Evolutionary conservation across 1,284 basidiomycete species (phyloP), one percentile per base, ranked within the genome.

Genomic region (Sanghuangporus baumii): DNA sequence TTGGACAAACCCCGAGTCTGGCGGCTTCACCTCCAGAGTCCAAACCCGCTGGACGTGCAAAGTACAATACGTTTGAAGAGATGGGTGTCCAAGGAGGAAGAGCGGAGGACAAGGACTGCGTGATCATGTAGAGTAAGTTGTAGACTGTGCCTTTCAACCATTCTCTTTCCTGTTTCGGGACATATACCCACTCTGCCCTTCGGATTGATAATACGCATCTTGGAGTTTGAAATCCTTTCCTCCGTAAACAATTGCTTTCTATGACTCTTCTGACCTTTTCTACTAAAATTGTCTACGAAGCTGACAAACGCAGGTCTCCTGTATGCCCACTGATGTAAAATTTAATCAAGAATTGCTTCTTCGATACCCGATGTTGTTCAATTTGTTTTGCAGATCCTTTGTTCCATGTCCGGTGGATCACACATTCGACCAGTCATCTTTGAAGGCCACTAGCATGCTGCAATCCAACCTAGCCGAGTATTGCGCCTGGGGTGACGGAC

Each of bases 61-160:
- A 84, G 7, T 86, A 91, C 1, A 80, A 88, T 69, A 96, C 93
- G 51, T 97, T 96, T 74, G 90, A 88, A 40, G 94, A 96, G 78
- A 96, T 96, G 94, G 94, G 94, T 0, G 88, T 94, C 69, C 80
- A 84, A 55, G 85, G 87, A 16, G 83, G 81, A 48, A 90, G 88
- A 69, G 81, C 84, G 55, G 85, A 93, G 70, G 84, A 91, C 31
- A 87, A 93, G 71, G 88, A 93, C 0, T 96, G 93, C 76, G 75
- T 89, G 48, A 81, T 94, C 66, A 93, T 93, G 90, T 94, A 60
- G 47, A 54, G 57, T n/a, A 14, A 58, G 57, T 26, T 7, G 23
- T 55, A 55, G 55, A 6, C 3, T 23, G 8, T 47, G 38, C 18
- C 16, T 20, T 18, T 14, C 1, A 55, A 8, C 18, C 34, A 4